Base-by-base conservation (phyloP, 345 rosid genomes). In the Nephelium lappaceum region DNA sequence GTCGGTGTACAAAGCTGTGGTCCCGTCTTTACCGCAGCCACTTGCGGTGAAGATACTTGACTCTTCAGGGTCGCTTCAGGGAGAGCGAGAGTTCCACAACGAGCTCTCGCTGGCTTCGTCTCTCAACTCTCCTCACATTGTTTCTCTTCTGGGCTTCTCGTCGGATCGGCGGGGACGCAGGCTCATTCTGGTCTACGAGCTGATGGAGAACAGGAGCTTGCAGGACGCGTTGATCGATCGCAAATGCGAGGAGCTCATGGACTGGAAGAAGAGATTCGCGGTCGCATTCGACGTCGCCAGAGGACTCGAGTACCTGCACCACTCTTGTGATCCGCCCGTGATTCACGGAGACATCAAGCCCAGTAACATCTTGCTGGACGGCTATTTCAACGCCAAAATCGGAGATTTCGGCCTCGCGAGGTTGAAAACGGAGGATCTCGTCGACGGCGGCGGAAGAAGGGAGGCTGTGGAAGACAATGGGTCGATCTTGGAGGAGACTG, bases 381-480 rank as follows among this genome's bases (percentile, higher is more conserved):
- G 83, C 21, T 82, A 79, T 77, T 92, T 92, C 78, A 89, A 80
- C 19, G 93, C 93, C 12, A 92, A 90, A 77, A 90, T 92, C 8
- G 92, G 93, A 18, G 96, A 92, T 85, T 92, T 92, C n/a, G 96
- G 93, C 15, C 88, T 92, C 1, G 93, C 93, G 15, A 89, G 96
- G 73, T 71, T 90, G 77, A 90, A 89, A 77, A 85, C 84, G 0
- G 93, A 86, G 79, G 88, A 85, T 85, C 71, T 70, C 62, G 72
- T 68, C 65, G 82, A 80, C 78, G 87, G 77, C 68, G 81, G 49
- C 73, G 80, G 65, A 41, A 85, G 71, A 53, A 85, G 70, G 51
- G 85, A 85, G 27, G 82, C 60, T 16, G 80, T 3, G 18, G 92
- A 86, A 53, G 93, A 92, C 74, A 89, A 87, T 47, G 96, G 96